Percentiles rank a stretch among this genome's conserved stretches.
These are phyloP conservation scores for Rhodotorula sp. DNA, from an alignment of 1,284 basidiomycete genomes.

Conservation along the genomic window DNA sequence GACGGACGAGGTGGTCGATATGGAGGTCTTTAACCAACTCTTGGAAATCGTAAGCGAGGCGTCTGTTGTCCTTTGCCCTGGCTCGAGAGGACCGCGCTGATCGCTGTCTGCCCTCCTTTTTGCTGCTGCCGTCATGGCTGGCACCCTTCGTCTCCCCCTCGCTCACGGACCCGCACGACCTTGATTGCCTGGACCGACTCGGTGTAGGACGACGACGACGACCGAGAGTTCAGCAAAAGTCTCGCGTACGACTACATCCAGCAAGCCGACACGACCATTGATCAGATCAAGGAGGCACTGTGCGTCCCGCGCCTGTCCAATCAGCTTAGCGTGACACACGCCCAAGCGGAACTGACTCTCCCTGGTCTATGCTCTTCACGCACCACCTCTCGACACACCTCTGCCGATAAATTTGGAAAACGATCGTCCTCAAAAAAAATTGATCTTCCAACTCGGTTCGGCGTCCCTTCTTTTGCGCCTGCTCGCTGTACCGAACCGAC, in stretches of 20 bases:
- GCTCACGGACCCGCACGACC: neutral
- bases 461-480: too few relatives aligned
- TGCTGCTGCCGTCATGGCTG: too few relatives aligned
- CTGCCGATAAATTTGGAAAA: neutral
- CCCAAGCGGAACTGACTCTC: too few relatives aligned
- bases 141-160: neutral
- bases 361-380: too few relatives aligned
- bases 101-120: too few relatives aligned
- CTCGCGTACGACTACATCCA: conserved; percentile 53
- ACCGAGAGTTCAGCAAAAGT: conserved; percentile 50
- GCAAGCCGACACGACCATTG: conserved; percentile 51
- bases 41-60: conserved; percentile 48
- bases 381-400: neutral
- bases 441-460: too few relatives aligned
- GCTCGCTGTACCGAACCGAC: too few relatives aligned
- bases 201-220: conserved; percentile 51
- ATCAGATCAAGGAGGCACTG: conserved; percentile 50
- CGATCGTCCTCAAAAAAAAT: too few relatives aligned
- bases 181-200: neutral
- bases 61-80: neutral
- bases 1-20: conserved; percentile 47
- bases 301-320: conserved; percentile 30
- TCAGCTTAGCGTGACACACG: too few relatives aligned
- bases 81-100: neutral
- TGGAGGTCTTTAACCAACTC: conserved; percentile 52